Base-by-base conservation (phyloP, 257 asterid genomes). In the Ophiorrhiza pumila region DNA sequence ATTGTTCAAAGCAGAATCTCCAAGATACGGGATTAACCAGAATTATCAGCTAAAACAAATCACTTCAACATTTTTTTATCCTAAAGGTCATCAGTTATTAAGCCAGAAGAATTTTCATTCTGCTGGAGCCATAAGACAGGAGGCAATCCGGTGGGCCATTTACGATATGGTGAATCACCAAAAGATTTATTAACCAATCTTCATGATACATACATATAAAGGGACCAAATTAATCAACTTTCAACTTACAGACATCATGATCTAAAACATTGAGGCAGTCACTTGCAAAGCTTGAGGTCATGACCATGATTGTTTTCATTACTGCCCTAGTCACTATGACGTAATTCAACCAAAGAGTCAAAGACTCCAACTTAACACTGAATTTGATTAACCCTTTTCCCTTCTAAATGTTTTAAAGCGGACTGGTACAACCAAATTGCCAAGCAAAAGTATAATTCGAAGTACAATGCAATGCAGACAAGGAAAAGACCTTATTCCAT, bases 1-100 rank as follows among this genome's bases (percentile, higher is more conserved):
- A 39, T 12, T 47, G 13, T 42, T 58, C 12, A 23, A 73, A 45
- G 69, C 77, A 65, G 47, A 47, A 83, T 76, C 59, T 74, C 72
- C 72, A 70, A 76, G 43, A 61, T 50, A 72, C 39, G 20, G 60
- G 46, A 78, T 53, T 76, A 49, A 31, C 43, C 35, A 35, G 46
- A 32, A 39, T 62, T 27, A 31, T 42, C 70, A 73, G 72, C 12
- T 12, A 14, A 70, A 39, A 13, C 25, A 39, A 39, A 53, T 12
- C 5, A 65, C 32, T 25, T 8, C 11, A 25, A 11, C 34, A 17
- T 35, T 3, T 65, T 65, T 37, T 12, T 31, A 42, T 25, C 0
- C 13, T 49, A 12, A 50, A n/a, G 34, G 14, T 35, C 23, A n/a
- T 53, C n/a, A 69, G 27, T 14, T 12, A 20, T 23, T 53, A 53